Base-by-base conservation (phyloP, 2,329 filamentous ascomycete species). In the Exserohilum rostratum region DNA sequence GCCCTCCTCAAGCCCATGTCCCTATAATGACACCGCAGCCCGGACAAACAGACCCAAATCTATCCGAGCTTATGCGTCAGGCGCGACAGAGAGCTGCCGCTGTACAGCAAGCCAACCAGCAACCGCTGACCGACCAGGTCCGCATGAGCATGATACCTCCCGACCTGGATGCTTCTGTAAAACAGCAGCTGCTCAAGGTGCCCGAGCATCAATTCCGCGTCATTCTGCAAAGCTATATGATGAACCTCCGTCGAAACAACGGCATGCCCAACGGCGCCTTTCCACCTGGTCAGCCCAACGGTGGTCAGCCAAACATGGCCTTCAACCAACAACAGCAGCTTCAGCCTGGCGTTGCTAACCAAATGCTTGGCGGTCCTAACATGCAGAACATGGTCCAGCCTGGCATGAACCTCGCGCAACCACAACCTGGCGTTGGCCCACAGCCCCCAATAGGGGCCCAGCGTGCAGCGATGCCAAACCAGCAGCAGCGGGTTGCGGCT, bases 21-120 rank as follows among this genome's bases (percentile, higher is more conserved):
- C 70, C 70, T 2, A 66, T 69, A 45, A 75, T 75, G 71, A 71
- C 66, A 10, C 67, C 71, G 10, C 72, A 71, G 46, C 62, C 67
- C 22, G 61, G 61, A 17, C 67, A 67, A 42, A 54, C 63, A 12
- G 68, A 75, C 46, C 59, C 66, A n/a, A 65, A 69, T 12, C 49
- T 73, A 10, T 58, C 64, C 5, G 68, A 69, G 18, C 54, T 75
- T 7, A 61, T 74, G 57, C 72, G 71, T 10, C 65, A 73, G 53
- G 71, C 70, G 30, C 73, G 75, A 30, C 70, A 74, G 46, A 65
- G 73, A 58, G 68, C 71, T 18, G 69, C 65, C 25, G 66, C 64
- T 37, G 55, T 70, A 22, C 57, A 60, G 22, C 68, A 66, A 45
- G 51, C 62, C 9, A 65, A 58, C 38, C 68, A 65, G 38, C 71